Evolutionary conservation across 345 rosid genomes (phyloP).

Genomic region (Gynandropsis gynandra): DNA sequence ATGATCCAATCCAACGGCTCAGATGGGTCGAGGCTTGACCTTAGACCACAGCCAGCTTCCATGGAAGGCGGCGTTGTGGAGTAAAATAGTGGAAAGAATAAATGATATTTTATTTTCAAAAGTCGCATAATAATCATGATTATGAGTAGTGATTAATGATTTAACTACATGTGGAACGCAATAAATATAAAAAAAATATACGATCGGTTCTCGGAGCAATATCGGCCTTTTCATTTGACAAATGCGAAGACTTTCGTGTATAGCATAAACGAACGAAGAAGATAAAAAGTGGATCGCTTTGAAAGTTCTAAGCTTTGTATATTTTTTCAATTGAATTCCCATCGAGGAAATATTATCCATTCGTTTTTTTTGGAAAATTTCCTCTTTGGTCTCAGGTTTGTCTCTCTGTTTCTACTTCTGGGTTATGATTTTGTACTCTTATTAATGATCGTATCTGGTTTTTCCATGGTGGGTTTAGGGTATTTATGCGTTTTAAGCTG

Average conservation of each 20-base stretch:
- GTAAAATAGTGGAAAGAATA: background rate
- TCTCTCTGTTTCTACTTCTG: conserved; percentile 10
- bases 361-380: too few relatives aligned
- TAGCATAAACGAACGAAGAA: too few relatives aligned
- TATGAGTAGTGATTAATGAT: conserved; percentile 5
- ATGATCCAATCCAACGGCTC: conserved; percentile 18
- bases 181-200: too few relatives aligned
- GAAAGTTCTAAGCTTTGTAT: too few relatives aligned
- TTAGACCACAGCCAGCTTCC: conserved; percentile 35
- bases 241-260: too few relatives aligned
- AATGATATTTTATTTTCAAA: background rate
- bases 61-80: conserved; percentile 32
- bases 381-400: background rate
- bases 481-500: background rate
- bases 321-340: too few relatives aligned
- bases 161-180: conserved; percentile 17
- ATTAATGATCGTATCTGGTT: background rate
- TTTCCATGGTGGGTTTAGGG: background rate
- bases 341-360: too few relatives aligned
- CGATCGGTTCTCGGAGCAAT: conserved; percentile 21
- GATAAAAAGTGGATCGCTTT: too few relatives aligned
- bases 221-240: conserved; percentile 10
- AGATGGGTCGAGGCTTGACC: conserved; percentile 29
- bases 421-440: conserved; percentile 14
- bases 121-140: conserved; percentile 12